Conservation (phyloP, 78 protist species). For the Dictyostelium firmibasis region DNA sequence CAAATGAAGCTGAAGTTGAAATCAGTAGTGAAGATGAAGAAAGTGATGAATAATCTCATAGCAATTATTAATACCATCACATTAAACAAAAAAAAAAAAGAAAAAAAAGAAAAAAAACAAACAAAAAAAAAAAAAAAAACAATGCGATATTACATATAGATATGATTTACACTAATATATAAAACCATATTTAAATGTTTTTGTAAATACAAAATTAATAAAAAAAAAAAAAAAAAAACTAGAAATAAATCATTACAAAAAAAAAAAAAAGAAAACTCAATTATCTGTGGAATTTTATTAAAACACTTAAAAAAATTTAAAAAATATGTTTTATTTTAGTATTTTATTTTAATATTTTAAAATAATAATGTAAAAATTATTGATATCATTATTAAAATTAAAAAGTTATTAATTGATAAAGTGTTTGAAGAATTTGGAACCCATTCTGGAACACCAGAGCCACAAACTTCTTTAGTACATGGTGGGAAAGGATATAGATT, state of each 20-base stretch:
- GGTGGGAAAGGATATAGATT: neutral
- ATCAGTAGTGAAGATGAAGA: neutral
- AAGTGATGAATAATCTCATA: neutral
- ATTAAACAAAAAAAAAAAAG: no score
- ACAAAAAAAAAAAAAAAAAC: neutral
- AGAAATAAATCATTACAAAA: neutral
- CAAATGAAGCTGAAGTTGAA: neutral
- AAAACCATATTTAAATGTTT: neutral
- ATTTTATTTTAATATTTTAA: no score
- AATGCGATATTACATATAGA: neutral
- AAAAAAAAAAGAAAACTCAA: no score
- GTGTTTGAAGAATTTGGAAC: neutral
- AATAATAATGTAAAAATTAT: no score
- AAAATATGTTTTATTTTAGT: no score
- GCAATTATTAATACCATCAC: no score
- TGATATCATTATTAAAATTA: neutral
- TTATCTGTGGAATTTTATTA: no score
- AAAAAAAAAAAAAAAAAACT: neutral
- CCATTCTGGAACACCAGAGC: slow-evolving; percentile 4
- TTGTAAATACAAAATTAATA: neutral
- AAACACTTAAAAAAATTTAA: no score
- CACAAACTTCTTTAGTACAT: neutral
- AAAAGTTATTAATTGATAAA: neutral
- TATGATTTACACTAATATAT: neutral
- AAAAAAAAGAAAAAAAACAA: neutral